These are phyloP conservation scores for Debaryomyces singareniensis DNA, from an alignment of 1,139 yeast genomes.

Conservation along the genomic window DNA sequence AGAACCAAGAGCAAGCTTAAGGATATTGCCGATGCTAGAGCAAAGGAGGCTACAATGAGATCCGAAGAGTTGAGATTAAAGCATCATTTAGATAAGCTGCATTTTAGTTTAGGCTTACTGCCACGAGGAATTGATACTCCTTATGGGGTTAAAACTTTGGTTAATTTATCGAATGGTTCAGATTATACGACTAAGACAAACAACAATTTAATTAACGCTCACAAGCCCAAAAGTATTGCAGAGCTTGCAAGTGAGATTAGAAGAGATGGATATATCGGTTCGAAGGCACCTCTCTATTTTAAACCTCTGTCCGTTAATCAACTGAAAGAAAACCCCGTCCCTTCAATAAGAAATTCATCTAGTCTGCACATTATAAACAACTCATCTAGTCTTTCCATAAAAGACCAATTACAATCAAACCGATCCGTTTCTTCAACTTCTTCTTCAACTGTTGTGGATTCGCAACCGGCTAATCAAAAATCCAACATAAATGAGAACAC, in stretches of 20 bases:
- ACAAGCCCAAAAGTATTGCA: slow-evolving; percentile 45
- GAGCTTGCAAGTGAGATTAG: slow-evolving; percentile 51
- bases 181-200: slow-evolving; percentile 16
- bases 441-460: background rate
- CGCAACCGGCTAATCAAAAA: slow-evolving; percentile 6
- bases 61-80: slow-evolving; percentile 46
- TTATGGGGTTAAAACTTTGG: slow-evolving; percentile 16
- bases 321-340: slow-evolving; percentile 6
- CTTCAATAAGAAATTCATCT: slow-evolving; percentile 6
- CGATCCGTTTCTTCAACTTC: slow-evolving; percentile 23
- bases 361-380: slow-evolving; percentile 1
- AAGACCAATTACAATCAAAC: slow-evolving; percentile 51
- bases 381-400: slow-evolving; percentile 23
- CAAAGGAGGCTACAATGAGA: slow-evolving; percentile 49
- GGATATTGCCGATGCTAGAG: slow-evolving; percentile 53
- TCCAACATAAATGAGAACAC: slow-evolving; percentile 45
- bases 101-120: slow-evolving; percentile 19
- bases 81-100: slow-evolving; percentile 28
- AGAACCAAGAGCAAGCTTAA: slow-evolving; percentile 64
- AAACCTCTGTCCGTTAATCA: slow-evolving; percentile 17
- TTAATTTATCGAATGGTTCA: slow-evolving; percentile 6
- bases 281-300: slow-evolving; percentile 32
- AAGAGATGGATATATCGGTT: slow-evolving; percentile 24
- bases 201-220: slow-evolving; percentile 9
- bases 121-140: slow-evolving; percentile 22